A percentile compares a stretch with the other conserved stretches of the same genome.
Conservation (phyloP, 768 basidiomycete genomes). For the Agrocybe pediades region DNA sequence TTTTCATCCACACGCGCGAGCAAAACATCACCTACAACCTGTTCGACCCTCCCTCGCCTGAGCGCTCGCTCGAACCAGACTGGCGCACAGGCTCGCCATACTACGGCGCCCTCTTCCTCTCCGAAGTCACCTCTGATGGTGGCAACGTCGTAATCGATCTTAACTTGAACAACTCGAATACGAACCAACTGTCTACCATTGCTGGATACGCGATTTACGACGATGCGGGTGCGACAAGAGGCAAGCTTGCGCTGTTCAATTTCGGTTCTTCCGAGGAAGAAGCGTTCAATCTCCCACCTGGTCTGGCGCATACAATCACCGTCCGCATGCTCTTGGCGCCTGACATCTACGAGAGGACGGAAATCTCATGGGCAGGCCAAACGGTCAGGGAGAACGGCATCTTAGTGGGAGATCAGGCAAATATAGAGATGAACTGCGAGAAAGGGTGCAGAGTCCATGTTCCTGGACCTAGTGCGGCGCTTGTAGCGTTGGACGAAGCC, state of each 20-base stretch:
- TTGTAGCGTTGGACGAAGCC: slow-evolving; percentile 26
- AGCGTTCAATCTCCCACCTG: slow-evolving; percentile 26
- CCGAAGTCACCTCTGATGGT: slow-evolving; percentile 26
- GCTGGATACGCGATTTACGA: slow-evolving; percentile 34
- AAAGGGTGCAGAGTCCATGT: neutral
- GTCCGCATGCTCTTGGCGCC: slow-evolving; percentile 31
- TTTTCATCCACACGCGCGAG: slow-evolving; percentile 38
- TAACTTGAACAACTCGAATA: slow-evolving; percentile 30
- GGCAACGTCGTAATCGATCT: slow-evolving; percentile 35
- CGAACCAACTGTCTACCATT: slow-evolving; percentile 22
- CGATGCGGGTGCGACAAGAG: slow-evolving; percentile 18
- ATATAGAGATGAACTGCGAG: slow-evolving; percentile 14
- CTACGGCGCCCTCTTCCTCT: slow-evolving; percentile 34
- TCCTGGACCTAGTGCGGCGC: neutral
- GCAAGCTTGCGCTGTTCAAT: slow-evolving; percentile 34
- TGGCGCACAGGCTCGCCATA: slow-evolving; percentile 37
- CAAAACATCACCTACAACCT: slow-evolving; percentile 37
- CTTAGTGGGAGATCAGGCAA: slow-evolving; percentile 29
- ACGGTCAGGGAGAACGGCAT: slow-evolving; percentile 30
- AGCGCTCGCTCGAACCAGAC: slow-evolving; percentile 21
- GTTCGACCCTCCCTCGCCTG: slow-evolving; percentile 35
- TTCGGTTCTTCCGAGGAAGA: slow-evolving; percentile 24
- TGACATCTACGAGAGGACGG: slow-evolving; percentile 23
- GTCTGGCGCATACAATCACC: slow-evolving; percentile 18
- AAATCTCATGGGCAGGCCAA: slow-evolving; percentile 39